Base-by-base conservation (phyloP, 148 eudicot genomes). In the Diospyros kaki region DNA sequence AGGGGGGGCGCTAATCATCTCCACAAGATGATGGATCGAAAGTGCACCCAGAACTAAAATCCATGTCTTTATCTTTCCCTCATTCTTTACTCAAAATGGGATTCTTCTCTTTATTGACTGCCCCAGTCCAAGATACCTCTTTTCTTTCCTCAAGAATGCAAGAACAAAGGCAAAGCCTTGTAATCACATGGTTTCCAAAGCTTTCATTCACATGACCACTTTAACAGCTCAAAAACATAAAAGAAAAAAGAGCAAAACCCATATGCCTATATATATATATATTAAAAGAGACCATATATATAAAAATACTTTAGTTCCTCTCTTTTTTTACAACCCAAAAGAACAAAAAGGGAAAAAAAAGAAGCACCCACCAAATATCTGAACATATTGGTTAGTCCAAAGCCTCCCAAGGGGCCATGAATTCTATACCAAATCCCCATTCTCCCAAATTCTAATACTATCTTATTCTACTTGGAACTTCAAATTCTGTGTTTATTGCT, bases 101-200 rank as follows among this genome's bases (percentile, higher is more conserved):
- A 64, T 66, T 70, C 52, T 8, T 48, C 52, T 8, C 64, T 62
- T 64, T 84, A 77, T 86, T 88, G 90, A 90, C 95, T 83, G 62
- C 77, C 80, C 64, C 68, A 78, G 72, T 79, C 90, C 87, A 80
- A 85, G 79, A 77, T 74, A 56, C 73, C 59, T 83, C 84, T 84
- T 86, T 17, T 70, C 14, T 75, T 78, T 59, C 76, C 81, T 58
- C 56, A 68, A 71, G 38, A 77, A 28, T 28, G 28, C 28, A 3
- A 69, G 38, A 50, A 15, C 8, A 66, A 4, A 6, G 78, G 44
- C 59, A 64, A 78, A 68, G 68, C 52, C 58, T 73, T 8, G 71
- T 45, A 56, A 73, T 83, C 85, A 83, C 88, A 84, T 79, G 86
- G 64, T 68, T 76, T 73, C 43, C 63, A 41, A 55, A 40, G 55